These are phyloP conservation scores for Claviceps arundinis DNA, from an alignment of 2,329 filamentous ascomycete genomes.

Conservation along the genomic window DNA sequence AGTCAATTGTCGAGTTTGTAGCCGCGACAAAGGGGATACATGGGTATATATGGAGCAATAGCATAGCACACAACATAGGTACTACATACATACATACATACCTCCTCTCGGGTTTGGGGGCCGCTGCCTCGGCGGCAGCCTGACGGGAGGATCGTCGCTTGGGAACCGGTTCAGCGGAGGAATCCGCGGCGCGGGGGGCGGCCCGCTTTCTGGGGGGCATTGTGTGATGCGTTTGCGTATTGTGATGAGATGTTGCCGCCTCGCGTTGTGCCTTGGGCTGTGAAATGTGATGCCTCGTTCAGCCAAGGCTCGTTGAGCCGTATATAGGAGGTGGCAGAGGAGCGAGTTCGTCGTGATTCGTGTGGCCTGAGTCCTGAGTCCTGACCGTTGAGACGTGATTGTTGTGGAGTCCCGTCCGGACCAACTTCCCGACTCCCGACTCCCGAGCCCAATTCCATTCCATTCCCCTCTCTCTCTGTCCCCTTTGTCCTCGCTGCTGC, in stretches of 20 bases:
- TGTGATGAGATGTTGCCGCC: background rate
- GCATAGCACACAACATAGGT: background rate
- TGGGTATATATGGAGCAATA: no score
- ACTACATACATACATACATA: background rate
- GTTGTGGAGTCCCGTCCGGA: no score
- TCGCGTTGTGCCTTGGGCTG: background rate
- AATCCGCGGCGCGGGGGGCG: conserved; percentile 2
- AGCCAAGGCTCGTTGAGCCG: no score
- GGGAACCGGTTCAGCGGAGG: conserved; percentile 9
- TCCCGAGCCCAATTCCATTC: background rate
- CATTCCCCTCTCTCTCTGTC: background rate
- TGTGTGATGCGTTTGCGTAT: background rate
- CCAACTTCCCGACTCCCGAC: no score
- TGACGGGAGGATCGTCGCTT: conserved; percentile 18
- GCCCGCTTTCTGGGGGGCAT: conserved; percentile 2
- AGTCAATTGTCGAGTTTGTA: background rate
- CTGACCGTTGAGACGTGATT: no score
- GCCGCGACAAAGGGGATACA: background rate
- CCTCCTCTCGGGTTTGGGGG: background rate
- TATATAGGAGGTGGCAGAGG: no score
- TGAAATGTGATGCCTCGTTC: no score
- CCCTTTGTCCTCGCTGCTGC: background rate
- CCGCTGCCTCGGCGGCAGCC: conserved; percentile 5
- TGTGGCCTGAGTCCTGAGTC: no score
- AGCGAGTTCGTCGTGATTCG: no score